A percentile compares a stretch with the other conserved stretches of the same genome.
Evolutionary conservation across 495 filamentous ascomycete genomes (phyloP).

Genomic region (Lepidopterella palustris): DNA sequence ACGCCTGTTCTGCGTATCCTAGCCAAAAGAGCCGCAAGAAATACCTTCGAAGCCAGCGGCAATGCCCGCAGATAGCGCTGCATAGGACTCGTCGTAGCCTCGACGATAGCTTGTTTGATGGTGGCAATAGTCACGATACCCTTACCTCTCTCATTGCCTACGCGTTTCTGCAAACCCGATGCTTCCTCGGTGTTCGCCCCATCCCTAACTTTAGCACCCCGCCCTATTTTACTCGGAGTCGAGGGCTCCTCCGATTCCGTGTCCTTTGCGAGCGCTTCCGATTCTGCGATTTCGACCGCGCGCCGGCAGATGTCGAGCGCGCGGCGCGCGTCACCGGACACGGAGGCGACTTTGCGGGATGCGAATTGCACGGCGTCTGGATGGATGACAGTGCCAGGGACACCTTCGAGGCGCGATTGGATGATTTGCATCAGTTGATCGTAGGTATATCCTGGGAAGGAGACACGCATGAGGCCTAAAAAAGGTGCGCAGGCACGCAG

Average conservation of each 20-base stretch:
- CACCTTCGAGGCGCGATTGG: conserved; percentile 74
- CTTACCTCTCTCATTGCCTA: conserved; percentile 7
- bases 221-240: conserved; percentile 42
- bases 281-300: conserved; percentile 92
- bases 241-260: conserved; percentile 34
- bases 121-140: conserved; percentile 82
- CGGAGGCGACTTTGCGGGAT: conserved; percentile 90
- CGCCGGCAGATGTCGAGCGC: conserved; percentile 93
- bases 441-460: conserved; percentile 95
- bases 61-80: conserved; percentile 79
- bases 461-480: conserved; percentile 57
- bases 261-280: conserved; percentile 40
- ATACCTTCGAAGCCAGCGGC: conserved; percentile 73
- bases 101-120: conserved; percentile 87
- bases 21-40: conserved; percentile 73
- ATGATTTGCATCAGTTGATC: conserved; percentile 98
- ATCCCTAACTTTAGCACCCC: conserved; percentile 15
- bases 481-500: neutral
- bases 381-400: conserved; percentile 85
- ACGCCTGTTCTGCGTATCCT: conserved; percentile 77
- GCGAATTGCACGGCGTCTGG: conserved; percentile 95
- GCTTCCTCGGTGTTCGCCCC: neutral
- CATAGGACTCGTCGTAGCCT: conserved; percentile 86
- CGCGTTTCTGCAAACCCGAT: conserved; percentile 21
- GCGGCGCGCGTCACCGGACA: conserved; percentile 86